Base-by-base conservation (phyloP, 805 yeast genomes). In the Metschnikowia dekortorum region DNA sequence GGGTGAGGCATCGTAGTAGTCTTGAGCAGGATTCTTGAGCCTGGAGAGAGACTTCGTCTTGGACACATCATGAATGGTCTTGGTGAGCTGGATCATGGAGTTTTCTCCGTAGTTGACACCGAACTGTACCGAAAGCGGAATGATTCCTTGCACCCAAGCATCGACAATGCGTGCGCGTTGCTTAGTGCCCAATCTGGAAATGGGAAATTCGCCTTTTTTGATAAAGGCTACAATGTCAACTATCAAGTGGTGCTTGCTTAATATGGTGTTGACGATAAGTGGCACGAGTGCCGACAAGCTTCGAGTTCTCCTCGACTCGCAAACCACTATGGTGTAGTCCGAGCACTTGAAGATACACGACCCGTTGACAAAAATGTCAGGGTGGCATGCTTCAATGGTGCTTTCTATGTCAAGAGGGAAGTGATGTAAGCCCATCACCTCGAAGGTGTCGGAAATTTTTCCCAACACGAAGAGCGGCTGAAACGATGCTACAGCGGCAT, bases 401-500 rank as follows among this genome's bases (percentile, higher is more conserved):
- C 70, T 69, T 48, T 73, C 99, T 48, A 94, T 79, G 65, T 94
- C 99, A 26, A 75, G 69, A 1, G 95, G 95, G 73, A 94, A 92
- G 65, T 89, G 96, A 59, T 88, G 90, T 60, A 94, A 71, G 0
- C 99, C 99, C 72, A 88, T 75, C 2, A 86, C 84, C 64, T 94
- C 99, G 67, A 94, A 84, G 0, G 98, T 90, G 56, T 87, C 92
- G 6, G 87, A 81, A 38, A 94, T 84, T 45, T 83, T 76, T 0
- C 99, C 98, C 43, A 94, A 66, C 5, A 89, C 89, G 66, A 85
- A 94, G 46, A 94, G 71, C 5, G 94, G 83, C 61, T 90, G 96
- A 66, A 89, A 74, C 4, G 75, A 61, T 1, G 73, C 63, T 31
- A 64, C 59, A 14, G 49, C 59, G 14, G 49, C 55, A 11, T 51